phyloP scores from a whole-genome alignment of 75 land plant genomes.

The Azolla pinnata region DNA sequence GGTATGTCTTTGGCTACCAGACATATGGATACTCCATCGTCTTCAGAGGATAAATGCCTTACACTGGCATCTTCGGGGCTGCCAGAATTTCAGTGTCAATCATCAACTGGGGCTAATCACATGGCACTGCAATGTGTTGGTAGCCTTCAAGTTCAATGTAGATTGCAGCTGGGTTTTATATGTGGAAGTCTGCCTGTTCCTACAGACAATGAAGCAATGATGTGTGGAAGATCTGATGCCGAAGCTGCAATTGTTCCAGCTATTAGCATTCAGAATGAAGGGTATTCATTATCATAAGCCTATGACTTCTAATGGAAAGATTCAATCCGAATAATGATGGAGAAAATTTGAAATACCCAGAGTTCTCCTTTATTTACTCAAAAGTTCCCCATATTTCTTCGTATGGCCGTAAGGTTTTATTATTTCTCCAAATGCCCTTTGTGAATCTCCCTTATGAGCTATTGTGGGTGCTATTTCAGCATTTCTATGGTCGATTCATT shows the following conservation, averaged over 20 bases:
- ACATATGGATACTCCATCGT: background rate
- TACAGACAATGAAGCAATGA: slow-evolving; percentile 41
- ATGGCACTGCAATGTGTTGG: slow-evolving; percentile 70
- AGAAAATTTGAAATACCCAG: too few relatives aligned
- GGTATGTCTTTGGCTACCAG: too few relatives aligned
- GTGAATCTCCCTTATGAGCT: too few relatives aligned
- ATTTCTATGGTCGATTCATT: too few relatives aligned
- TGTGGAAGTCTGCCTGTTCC: slow-evolving; percentile 93
- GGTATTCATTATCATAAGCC: slow-evolving; percentile 3
- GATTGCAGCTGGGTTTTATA: slow-evolving; percentile 61
- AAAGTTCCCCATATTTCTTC: too few relatives aligned
- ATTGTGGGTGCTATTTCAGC: too few relatives aligned
- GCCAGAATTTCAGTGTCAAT: background rate
- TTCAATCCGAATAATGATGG: background rate
- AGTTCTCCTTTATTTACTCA: too few relatives aligned
- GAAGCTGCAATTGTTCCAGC: slow-evolving; percentile 22
- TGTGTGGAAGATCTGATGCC: slow-evolving; percentile 32
- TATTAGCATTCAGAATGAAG: slow-evolving; percentile 10
- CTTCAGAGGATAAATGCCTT: background rate
- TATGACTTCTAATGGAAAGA: slow-evolving; percentile 3
- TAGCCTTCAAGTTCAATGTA: slow-evolving; percentile 47
- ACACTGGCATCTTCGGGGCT: too few relatives aligned
- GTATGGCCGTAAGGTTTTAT: too few relatives aligned
- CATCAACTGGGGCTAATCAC: background rate
- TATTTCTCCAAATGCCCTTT: too few relatives aligned